Base-by-base conservation (phyloP, 768 basidiomycete species). In the Dacryopinax primogenitus region DNA sequence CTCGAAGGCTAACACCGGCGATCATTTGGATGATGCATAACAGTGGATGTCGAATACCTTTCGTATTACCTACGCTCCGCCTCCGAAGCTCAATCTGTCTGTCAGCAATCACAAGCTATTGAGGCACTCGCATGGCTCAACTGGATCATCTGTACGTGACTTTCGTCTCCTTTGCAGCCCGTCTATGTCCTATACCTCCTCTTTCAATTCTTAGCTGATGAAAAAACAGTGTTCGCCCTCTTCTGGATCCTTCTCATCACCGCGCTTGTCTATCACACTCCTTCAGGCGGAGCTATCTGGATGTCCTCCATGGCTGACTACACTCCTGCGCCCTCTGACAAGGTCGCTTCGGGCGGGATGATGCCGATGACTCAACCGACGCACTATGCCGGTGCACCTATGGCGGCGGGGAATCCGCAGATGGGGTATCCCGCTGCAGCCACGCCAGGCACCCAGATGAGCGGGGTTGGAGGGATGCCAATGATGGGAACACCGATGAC, bases 161-260 rank as follows among this genome's bases (percentile, higher is more conserved):
- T 32, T 30, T 18, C 51, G 12, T 39, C 23, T 30, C 13, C 51
- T 32, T 30, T 28, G 9, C 4, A 23, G 32, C 3, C 26, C 11
- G 51, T 15, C 3, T 4, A 58, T 6, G 13, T 30, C 4, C 4
- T 6, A 23, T 58, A 58, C 12, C 51, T 4, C 30, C 51, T 30
- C n/a, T n/a, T n/a, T n/a, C n/a, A n/a, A n/a, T n/a, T n/a, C n/a
- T n/a, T n/a, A n/a, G n/a, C n/a, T n/a, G n/a, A n/a, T n/a, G n/a
- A n/a, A n/a, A 58, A 13, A 13, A 9, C 51, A 58, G 51, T 58
- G 51, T 58, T 58, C 30, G 51, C 30, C 51, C 51, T 58, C 51
- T 58, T 58, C 30, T 26, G 23, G 26, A 28, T 23, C 26, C 51
- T 58, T 30, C 51, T 58, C 51, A 32, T 58, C 51, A 26, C 30